phyloP scores from a whole-genome alignment of 2,329 filamentous ascomycete genomes.

The Pyricularia sp. region DNA sequence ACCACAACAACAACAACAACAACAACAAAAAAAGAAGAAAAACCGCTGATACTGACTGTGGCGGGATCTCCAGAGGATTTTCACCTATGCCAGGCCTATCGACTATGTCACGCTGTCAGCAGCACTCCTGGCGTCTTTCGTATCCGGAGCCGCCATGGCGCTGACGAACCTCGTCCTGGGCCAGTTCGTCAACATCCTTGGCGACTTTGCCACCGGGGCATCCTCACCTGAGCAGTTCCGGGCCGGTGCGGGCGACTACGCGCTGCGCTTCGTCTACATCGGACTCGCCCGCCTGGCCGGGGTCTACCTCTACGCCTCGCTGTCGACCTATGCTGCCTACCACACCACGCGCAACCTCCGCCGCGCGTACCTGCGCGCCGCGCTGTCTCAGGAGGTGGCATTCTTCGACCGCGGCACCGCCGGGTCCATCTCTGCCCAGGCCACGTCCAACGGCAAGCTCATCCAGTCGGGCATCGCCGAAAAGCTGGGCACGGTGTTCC shows the following conservation, averaged over 20 bases:
- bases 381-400: conserved; percentile 40
- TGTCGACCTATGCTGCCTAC: conserved; percentile 39
- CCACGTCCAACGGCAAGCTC: conserved; percentile 23
- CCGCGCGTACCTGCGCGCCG: conserved; percentile 37
- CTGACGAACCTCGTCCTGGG: conserved; percentile 29
- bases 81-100: conserved; percentile 17
- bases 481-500: conserved; percentile 15
- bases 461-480: conserved; percentile 17
- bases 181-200: conserved; percentile 21
- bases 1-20: too few species aligned
- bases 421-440: conserved; percentile 27
- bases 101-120: conserved; percentile 19
- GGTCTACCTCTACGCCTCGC: conserved; percentile 34
- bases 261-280: conserved; percentile 47
- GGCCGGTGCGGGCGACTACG: not conserved
- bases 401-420: conserved; percentile 34
- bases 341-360: conserved; percentile 39
- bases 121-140: conserved; percentile 22
- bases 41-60: not conserved
- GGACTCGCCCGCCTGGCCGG: conserved; percentile 43
- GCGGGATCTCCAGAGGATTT: conserved; percentile 12
- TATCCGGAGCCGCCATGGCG: conserved; percentile 26
- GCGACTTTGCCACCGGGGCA: conserved; percentile 14
- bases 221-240: not conserved
- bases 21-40: too few species aligned